Evolutionary conservation across 2,329 filamentous ascomycete genomes (phyloP), one percentile per base, ranked within the genome.

Genomic region (Pseudogymnoascus sp.): DNA sequence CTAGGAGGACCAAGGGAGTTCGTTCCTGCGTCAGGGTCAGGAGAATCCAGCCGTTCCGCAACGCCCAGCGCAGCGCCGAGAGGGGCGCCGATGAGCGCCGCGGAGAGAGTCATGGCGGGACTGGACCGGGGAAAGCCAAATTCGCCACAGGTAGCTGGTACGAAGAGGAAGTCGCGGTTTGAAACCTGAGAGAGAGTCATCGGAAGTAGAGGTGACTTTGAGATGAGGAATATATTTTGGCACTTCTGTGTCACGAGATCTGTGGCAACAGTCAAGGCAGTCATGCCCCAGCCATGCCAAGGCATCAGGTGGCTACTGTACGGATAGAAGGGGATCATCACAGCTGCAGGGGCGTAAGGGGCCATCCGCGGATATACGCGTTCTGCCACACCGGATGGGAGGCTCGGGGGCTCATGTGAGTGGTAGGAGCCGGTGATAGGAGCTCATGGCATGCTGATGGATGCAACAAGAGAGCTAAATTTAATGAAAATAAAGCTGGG

Each of bases 71-170:
- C 38, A 28, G 65, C 62, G 40, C 63, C 56, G 31, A 68, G 68
- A 43, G 62, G 61, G 3, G 66, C 49, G 3, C 70, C 69, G 59
- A 68, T 71, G 60, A 73, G 72, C 63, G 66, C 72, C 7, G 70
- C 72, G n/a, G 72, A 74, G 60, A 68, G 72, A 60, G 63, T 74
- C 3, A 72, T 74, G 71, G 72, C 72, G 7, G 72, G 71, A 1
- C 66, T 74, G n/a, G 72, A 74, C 56, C 66, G 68, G 40, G 69
- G 68, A 28, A 66, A 67, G 37, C 69, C 72, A 36, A 71, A 65
- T 63, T 72, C 70, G 38, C 71, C 72, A 12, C 71, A 56, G 49
- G 49, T 56, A 34, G 62, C 43, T 12, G 71, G 71, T 3, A 61
- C 67, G 14, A 74, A 73, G 62, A 68, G 72, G 38, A 74, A 74